Base-by-base conservation (phyloP, 2,329 filamentous ascomycete species). In the Ceratocystis papillata region DNA sequence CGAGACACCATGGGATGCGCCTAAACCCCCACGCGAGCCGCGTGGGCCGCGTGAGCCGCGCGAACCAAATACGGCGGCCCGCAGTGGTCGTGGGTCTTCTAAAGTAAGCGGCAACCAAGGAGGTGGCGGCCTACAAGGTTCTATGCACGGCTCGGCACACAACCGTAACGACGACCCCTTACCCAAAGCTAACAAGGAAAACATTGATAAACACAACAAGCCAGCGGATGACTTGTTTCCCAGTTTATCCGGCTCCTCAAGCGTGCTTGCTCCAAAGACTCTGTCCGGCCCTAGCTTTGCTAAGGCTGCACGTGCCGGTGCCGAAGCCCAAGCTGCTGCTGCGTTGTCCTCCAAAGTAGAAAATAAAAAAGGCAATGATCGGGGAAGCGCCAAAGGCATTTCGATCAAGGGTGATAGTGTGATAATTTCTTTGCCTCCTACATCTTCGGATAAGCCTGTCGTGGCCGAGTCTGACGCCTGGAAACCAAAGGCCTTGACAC, bases 1-100 rank as follows among this genome's bases (percentile, higher is more conserved):
- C 72, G 79, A 82, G 48, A 78, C 77, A 37, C 79, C 77, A 69
- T 86, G 83, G 84, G 83, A 86, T 67, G 79, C 82, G 71, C 83
- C 82, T 50, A 85, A 85, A 73, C n/a, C 53, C 15, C 25, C 75
- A 73, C 10, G 75, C 3, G 10, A 41, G 37, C 12, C 37, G 37
- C 37, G 37, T 15, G 37, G 12, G 10, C 10, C 37, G 37, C 37
- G 10, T 41, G 37, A 41, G 37, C 1, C 12, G 12, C 37, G 37
- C 78, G 53, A 73, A 75, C 15, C 74, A 3, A 12, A 30, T 73
- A 12, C 70, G 74, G 33, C 67, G 72, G 37, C 74, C 76, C 71
- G 72, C 3, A 70, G 73, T 22, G 73, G 74, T 1, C 71, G 76
- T 5, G 74, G 76, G 0, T 70, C 73, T 8, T 37, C 25, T n/a